A percentile compares a stretch with the other conserved stretches of the same genome.
Evolutionary conservation across 164 flowering plant species (phyloP).

Genomic region (Protea cynaroides): DNA sequence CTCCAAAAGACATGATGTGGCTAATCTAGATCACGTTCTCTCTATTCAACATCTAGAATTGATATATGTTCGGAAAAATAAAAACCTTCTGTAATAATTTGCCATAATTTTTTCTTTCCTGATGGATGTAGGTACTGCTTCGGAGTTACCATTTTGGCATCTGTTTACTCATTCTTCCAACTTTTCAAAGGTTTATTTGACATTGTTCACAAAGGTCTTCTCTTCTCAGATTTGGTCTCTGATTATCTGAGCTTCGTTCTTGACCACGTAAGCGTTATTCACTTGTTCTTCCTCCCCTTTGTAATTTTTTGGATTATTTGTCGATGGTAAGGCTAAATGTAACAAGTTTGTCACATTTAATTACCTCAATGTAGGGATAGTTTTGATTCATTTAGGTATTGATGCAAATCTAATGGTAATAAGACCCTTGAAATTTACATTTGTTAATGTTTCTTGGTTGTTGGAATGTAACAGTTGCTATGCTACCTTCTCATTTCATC

Average conservation of each 20-base stretch:
- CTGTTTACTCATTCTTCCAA: constrained; percentile 40
- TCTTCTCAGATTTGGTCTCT: constrained; percentile 40
- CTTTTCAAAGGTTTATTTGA: constrained; percentile 48
- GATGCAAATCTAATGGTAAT: too few species aligned
- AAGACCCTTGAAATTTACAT: background rate
- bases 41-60: too few species aligned
- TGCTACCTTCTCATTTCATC: constrained; percentile 49
- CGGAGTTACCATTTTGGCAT: constrained; percentile 24
- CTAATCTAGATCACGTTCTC: too few species aligned
- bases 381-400: too few species aligned
- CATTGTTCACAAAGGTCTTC: constrained; percentile 36
- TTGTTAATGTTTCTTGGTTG: too few species aligned
- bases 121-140: constrained; percentile 36
- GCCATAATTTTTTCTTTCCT: too few species aligned
- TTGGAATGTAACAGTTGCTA: constrained; percentile 33
- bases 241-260: constrained; percentile 49
- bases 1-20: too few species aligned
- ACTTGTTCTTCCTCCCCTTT: background rate
- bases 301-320: background rate
- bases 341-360: too few species aligned
- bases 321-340: too few species aligned
- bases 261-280: constrained; percentile 46
- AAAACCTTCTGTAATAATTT: too few species aligned
- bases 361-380: too few species aligned
- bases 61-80: too few species aligned